A percentile compares a stretch with the other conserved stretches of the same genome.
Evolutionary conservation across 257 asterid species (phyloP).

Genomic region (Oldenlandia corymbosa): DNA sequence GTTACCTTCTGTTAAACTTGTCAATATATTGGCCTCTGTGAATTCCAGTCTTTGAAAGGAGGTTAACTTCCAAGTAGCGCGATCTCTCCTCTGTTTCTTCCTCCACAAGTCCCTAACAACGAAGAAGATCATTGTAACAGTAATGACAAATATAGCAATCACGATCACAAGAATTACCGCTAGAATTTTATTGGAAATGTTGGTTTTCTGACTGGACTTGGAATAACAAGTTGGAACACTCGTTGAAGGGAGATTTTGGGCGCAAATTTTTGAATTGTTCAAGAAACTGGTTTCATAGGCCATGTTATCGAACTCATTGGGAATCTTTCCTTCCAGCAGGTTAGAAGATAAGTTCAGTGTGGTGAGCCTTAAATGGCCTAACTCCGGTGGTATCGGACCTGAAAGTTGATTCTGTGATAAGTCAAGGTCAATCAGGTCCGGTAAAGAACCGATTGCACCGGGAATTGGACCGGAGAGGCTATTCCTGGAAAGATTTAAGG

Average conservation of each 20-base stretch:
- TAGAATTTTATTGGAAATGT: conserved; percentile 35
- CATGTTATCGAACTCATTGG: conserved; percentile 54
- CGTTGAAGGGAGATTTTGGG: conserved; percentile 27
- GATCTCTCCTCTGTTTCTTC: conserved; percentile 50
- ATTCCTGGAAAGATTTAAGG: conserved; percentile 52
- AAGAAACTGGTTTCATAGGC: conserved; percentile 63
- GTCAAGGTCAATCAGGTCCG: conserved; percentile 57
- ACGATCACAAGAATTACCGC: conserved; percentile 47
- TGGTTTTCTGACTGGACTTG: conserved; percentile 20
- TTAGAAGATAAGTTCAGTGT: conserved; percentile 67
- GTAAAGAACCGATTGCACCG: conserved; percentile 36
- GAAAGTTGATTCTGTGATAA: conserved; percentile 57
- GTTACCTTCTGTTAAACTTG: conserved; percentile 44
- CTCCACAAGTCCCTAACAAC: conserved; percentile 43
- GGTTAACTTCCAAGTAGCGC: conserved; percentile 67
- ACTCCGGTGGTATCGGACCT: conserved; percentile 59
- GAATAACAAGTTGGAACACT: conserved; percentile 39
- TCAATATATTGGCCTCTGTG: conserved; percentile 37
- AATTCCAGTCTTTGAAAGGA: conserved; percentile 64
- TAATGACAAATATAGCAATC: conserved; percentile 22
- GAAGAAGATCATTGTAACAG: conserved; percentile 25
- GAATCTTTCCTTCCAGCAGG: conserved; percentile 55
- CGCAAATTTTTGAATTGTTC: conserved; percentile 57
- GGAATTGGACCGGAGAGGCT: conserved; percentile 63
- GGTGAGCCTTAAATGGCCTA: conserved; percentile 48